Conservation (phyloP, 495 filamentous ascomycete species). For the Bryoglossum gracile region DNA sequence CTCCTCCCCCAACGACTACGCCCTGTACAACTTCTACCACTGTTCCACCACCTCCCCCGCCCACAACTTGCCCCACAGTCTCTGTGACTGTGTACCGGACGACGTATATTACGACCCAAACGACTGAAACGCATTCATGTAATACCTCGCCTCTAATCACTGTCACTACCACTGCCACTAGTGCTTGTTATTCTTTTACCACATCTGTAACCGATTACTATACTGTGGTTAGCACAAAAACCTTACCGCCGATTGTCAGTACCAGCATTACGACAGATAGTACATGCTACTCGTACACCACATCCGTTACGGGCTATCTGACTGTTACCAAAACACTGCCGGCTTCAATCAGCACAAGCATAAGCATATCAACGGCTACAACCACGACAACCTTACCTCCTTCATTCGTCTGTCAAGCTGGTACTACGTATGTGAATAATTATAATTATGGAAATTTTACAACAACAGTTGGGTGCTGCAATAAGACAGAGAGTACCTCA, state of each 20-base stretch:
- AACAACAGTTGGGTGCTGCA: constrained; percentile 8
- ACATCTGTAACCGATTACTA: not conserved
- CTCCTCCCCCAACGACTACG: not conserved
- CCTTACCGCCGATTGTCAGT: no score
- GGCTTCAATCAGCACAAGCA: not conserved
- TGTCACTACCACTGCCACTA: not conserved
- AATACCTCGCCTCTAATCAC: not conserved
- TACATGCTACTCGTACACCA: no score
- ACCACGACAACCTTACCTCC: constrained; percentile 17
- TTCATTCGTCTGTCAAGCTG: constrained; percentile 12
- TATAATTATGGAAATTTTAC: constrained; percentile 16
- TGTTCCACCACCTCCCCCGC: not conserved
- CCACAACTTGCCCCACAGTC: no score
- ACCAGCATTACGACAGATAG: no score
- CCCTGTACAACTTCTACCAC: not conserved
- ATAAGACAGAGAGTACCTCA: constrained; percentile 3
- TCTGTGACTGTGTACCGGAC: no score
- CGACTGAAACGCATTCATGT: not conserved
- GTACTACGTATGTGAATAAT: constrained; percentile 15
- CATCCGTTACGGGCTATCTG: not conserved
- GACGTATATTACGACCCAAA: not conserved
- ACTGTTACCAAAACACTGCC: not conserved
- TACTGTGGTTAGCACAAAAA: not conserved
- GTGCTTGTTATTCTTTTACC: not conserved
- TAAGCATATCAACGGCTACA: not conserved